These are phyloP conservation scores for Ascobolus immersus DNA, from an alignment of 495 filamentous ascomycete species.

Conservation along the genomic window DNA sequence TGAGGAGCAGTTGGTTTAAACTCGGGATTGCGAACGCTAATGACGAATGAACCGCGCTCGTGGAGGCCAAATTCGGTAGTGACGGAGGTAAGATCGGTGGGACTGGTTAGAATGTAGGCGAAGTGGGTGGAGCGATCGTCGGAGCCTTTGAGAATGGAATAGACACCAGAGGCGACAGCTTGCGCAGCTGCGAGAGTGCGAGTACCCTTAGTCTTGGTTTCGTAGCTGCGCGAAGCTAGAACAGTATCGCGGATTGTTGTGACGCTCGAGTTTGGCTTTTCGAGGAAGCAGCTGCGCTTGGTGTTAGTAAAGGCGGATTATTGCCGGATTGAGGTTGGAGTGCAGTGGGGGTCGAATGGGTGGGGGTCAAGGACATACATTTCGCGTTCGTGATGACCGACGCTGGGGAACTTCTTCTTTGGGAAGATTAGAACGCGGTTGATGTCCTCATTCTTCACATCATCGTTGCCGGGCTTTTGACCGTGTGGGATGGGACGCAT, in stretches of 20 bases:
- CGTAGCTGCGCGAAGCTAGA: constrained; percentile 38
- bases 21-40: constrained; percentile 60
- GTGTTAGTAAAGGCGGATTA: too few relatives aligned
- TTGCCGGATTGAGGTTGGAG: too few relatives aligned
- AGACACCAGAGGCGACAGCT: constrained; percentile 64
- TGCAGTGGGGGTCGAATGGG: too few relatives aligned
- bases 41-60: constrained; percentile 47
- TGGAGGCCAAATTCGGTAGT: constrained; percentile 53
- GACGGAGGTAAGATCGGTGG: constrained; percentile 38
- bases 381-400: constrained; percentile 36
- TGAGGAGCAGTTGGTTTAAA: constrained; percentile 34
- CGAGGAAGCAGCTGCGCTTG: too few relatives aligned
- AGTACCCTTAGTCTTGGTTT: constrained; percentile 45
- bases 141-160: constrained; percentile 39
- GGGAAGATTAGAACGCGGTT: constrained; percentile 54
- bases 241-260: constrained; percentile 48
- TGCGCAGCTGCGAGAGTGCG: constrained; percentile 37
- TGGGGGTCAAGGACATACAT: too few relatives aligned
- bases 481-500: constrained; percentile 50
- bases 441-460: constrained; percentile 36
- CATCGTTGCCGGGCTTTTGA: constrained; percentile 35
- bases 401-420: constrained; percentile 65
- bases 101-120: constrained; percentile 63
- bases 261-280: constrained; percentile 42
- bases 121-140: constrained; percentile 50